Percentiles rank a stretch among this genome's conserved stretches.
Conservation (phyloP, 2,329 filamentous ascomycete genomes). For the Claviceps spartinae region DNA sequence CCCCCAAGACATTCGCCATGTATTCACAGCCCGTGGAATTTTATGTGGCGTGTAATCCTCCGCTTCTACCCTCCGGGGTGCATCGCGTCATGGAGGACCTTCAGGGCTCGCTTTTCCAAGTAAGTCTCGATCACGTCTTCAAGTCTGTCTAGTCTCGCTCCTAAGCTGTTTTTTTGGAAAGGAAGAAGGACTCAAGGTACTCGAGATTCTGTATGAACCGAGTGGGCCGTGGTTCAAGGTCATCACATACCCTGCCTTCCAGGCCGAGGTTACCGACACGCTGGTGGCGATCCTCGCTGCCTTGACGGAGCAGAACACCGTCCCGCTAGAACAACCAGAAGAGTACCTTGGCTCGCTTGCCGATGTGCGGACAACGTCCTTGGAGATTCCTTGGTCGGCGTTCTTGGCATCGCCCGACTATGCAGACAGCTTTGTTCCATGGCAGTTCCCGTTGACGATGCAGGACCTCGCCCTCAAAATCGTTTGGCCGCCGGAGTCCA, state of each 20-base stretch:
- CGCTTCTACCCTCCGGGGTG: constrained; percentile 18
- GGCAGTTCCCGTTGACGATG: neutral
- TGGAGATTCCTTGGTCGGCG: neutral
- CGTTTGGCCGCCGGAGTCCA: neutral
- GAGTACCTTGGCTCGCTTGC: neutral
- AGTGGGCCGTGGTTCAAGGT: constrained; percentile 23
- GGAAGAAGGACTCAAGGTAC: constrained; percentile 4
- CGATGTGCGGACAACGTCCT: neutral
- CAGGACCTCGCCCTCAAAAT: neutral
- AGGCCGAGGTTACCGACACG: constrained; percentile 7
- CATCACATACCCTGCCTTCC: constrained; percentile 7
- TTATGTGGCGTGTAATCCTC: constrained; percentile 22
- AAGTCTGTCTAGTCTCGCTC: neutral
- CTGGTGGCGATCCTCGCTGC: constrained; percentile 12
- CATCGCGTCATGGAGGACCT: constrained; percentile 11
- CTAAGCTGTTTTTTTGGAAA: neutral
- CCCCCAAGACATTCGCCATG: neutral
- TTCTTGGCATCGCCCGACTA: neutral
- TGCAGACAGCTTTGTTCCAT: neutral
- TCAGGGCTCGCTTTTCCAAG: neutral
- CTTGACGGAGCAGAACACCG: constrained; percentile 5
- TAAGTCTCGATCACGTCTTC: neutral
- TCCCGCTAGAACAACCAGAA: neutral
- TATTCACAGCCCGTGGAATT: constrained; percentile 13
- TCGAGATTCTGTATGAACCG: constrained; percentile 24